phyloP scores from a whole-genome alignment of 768 basidiomycete genomes.

The Goffeauzyma gilvescens region DNA sequence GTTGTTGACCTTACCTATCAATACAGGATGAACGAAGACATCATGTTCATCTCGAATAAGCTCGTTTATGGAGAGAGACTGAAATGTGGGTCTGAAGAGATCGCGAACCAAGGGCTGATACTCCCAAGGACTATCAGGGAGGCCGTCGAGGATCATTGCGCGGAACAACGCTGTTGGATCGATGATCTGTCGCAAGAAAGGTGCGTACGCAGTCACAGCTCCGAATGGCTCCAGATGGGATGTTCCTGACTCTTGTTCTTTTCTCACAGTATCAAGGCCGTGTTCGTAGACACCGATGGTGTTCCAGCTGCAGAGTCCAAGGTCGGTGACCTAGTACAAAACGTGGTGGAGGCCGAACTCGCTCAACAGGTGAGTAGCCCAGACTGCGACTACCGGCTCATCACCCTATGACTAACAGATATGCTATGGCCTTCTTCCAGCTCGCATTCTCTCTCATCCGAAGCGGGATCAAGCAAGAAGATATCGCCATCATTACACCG shows the following conservation, averaged over 20 bases:
- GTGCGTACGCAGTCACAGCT: slow-evolving; percentile 33
- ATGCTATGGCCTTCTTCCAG: slow-evolving; percentile 35
- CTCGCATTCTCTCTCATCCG: slow-evolving; percentile 46
- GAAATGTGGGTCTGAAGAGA: slow-evolving; percentile 53
- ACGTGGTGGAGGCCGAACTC: slow-evolving; percentile 51
- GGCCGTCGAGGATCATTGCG: slow-evolving; percentile 22
- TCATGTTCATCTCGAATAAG: slow-evolving; percentile 74
- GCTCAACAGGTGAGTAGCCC: slow-evolving; percentile 31
- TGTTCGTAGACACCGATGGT: slow-evolving; percentile 84
- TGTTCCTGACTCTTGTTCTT: neutral
- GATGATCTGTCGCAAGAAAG: slow-evolving; percentile 44
- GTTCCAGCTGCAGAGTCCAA: slow-evolving; percentile 62
- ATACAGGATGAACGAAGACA: slow-evolving; percentile 92
- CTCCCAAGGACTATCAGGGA: slow-evolving; percentile 42
- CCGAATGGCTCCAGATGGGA: neutral
- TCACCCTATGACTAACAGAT: too few species aligned
- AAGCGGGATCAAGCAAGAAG: slow-evolving; percentile 46
- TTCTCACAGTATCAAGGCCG: slow-evolving; percentile 50
- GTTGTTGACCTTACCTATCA: slow-evolving; percentile 72
- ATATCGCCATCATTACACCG: slow-evolving; percentile 74
- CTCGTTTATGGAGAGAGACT: slow-evolving; percentile 66
- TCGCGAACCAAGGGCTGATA: slow-evolving; percentile 44
- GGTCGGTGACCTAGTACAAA: slow-evolving; percentile 76
- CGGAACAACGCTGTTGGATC: slow-evolving; percentile 48
- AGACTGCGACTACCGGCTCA: neutral